Percentiles rank a stretch among this genome's conserved stretches.
phyloP scores from a whole-genome alignment of 2,329 filamentous ascomycete genomes.

The Myrmaecium sp. region DNA sequence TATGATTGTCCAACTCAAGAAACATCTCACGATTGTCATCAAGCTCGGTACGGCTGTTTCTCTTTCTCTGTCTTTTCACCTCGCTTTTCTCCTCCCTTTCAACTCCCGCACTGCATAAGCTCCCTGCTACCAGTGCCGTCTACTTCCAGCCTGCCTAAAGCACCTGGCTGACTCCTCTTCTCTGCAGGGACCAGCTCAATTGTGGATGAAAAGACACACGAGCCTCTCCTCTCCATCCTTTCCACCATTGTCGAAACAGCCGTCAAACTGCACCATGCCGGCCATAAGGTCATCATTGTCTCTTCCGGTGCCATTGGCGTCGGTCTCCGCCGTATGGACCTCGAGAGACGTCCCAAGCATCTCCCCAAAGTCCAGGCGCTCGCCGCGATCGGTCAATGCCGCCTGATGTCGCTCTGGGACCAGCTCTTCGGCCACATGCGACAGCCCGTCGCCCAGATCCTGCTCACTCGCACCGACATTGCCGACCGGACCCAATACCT shows the following conservation, averaged over 20 bases:
- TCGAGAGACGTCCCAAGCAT: conserved; percentile 75
- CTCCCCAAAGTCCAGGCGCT: conserved; percentile 82
- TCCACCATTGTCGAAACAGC: conserved; percentile 90
- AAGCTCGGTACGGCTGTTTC: conserved; percentile 51
- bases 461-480: conserved; percentile 90
- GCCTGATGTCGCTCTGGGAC: conserved; percentile 91
- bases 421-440: conserved; percentile 73
- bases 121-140: neutral
- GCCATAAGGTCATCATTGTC: conserved; percentile 86
- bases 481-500: conserved; percentile 89
- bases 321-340: conserved; percentile 75
- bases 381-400: conserved; percentile 89
- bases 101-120: too few species aligned
- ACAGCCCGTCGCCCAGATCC: conserved; percentile 85
- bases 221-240: conserved; percentile 79
- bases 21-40: conserved; percentile 62
- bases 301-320: conserved; percentile 96
- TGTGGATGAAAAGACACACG: conserved; percentile 87
- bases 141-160: too few species aligned
- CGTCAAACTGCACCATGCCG: conserved; percentile 71
- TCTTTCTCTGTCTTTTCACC: too few species aligned
- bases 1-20: too few species aligned
- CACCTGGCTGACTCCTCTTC: too few species aligned
- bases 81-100: too few species aligned
- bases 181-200: conserved; percentile 90